Base-by-base conservation (phyloP, 306 rosid genomes). In the Vachellia collinsii region DNA sequence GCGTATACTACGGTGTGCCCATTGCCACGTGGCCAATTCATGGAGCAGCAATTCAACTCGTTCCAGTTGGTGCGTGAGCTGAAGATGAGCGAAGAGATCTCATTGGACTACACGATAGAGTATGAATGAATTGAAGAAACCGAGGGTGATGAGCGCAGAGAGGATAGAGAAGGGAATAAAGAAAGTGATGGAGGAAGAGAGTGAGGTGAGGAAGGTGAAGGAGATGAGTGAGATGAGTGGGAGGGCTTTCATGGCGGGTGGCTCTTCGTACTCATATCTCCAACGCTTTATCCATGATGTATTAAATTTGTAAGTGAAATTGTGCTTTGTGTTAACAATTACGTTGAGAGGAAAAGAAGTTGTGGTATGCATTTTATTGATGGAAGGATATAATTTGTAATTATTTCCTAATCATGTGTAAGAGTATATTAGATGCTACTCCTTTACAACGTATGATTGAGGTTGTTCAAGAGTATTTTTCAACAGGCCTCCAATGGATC, bases 51-150 rank as follows among this genome's bases (percentile, higher is more conserved):
- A 7, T 6, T 19, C 0, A 87, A 83, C 4, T 85, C 85, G 0
- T 83, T 77, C 1, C 5, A 54, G 20, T 3, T 80, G 14, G 85
- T 67, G 11, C 19, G 1, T 1, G 89, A 83, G 36, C 43, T 81
- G 62, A 58, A 44, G 53, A 16, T 81, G 12, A 78, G 79, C 0
- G 81, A 43, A 61, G 83, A 61, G 64, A 51, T 83, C 0, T 5
- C 22, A 5, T 0, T 77, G 23, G 81, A 77, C 17, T 77, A 36
- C 16, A 38, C 3, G 10, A 8, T 0, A 12, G 76, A 11, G 38
- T 43, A 13, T 0, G 16, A 3, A 3, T 0, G 8, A 1, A 47
- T 3, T 0, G 53, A 16, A 16, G n/a, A 5, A 50, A 1, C 13
- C 8, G 7, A 14, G 8, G 13, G 59, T 34, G 29, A 19, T 53